Percentiles rank a stretch among this genome's conserved stretches.
Evolutionary conservation across 768 basidiomycete genomes (phyloP).

Genomic region (Boletus pseudo-olivaceus): DNA sequence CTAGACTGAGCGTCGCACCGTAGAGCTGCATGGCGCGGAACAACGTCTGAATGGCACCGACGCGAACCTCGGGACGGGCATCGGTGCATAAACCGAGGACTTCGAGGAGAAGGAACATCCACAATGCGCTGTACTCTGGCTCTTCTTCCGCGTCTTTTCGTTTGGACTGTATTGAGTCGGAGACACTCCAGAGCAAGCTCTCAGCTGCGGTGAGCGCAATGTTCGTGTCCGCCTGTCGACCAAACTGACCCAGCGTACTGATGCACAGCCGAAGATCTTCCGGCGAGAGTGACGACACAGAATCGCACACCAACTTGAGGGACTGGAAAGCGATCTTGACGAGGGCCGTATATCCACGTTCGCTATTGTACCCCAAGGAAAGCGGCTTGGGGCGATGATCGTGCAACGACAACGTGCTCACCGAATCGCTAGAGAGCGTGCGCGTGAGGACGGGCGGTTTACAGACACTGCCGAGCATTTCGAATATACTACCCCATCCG

Average conservation of each 20-base stretch:
- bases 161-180: slow-evolving; percentile 89
- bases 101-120: slow-evolving; percentile 88
- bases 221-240: slow-evolving; percentile 90
- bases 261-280: slow-evolving; percentile 87
- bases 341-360: slow-evolving; percentile 69
- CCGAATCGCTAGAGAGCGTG: slow-evolving; percentile 40
- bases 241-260: slow-evolving; percentile 86
- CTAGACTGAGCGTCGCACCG: slow-evolving; percentile 75
- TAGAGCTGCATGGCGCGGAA: slow-evolving; percentile 94
- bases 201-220: slow-evolving; percentile 93
- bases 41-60: slow-evolving; percentile 92
- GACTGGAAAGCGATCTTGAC: slow-evolving; percentile 95
- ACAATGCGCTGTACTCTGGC: slow-evolving; percentile 77
- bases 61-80: slow-evolving; percentile 79
- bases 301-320: slow-evolving; percentile 91
- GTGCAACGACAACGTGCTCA: slow-evolving; percentile 40
- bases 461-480: slow-evolving; percentile 89
- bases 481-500: slow-evolving; percentile 93
- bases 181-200: slow-evolving; percentile 92
- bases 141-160: slow-evolving; percentile 61
- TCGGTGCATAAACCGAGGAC: slow-evolving; percentile 83
- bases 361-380: slow-evolving; percentile 54
- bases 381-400: slow-evolving; percentile 40
- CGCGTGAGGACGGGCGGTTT: slow-evolving; percentile 42
- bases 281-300: slow-evolving; percentile 74